Base-by-base conservation (phyloP, 169 alveolate species). In the Neospora caninum region DNA sequence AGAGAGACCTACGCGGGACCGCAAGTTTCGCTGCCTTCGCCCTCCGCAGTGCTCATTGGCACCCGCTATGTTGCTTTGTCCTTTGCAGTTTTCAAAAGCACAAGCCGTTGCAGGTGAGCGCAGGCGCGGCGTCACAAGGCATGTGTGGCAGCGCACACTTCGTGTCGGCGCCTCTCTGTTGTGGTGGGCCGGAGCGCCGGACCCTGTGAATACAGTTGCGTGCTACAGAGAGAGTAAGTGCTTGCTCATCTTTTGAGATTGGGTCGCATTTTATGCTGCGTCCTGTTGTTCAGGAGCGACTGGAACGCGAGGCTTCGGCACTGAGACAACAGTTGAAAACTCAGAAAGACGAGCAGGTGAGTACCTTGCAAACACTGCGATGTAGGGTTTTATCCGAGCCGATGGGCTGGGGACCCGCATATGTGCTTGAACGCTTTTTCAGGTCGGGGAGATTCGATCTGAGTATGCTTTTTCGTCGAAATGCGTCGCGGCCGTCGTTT, bases 221-320 rank as follows among this genome's bases (percentile, higher is more conserved):
- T 13, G 73, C 0, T 7, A 16, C 73, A 53, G 27, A 27, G 31
- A 64, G 73, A 64, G 73, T 16, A 4, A 16, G 20, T 27, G 34
- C 4, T 22, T 64, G 58, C 58, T 49, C 22, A 7, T 49, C 13
- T 27, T 7, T 6, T 13, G 73, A 10, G 31, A 64, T 10, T 13
- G 4, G 25, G 16, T 64, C 31, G 73, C 16, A 6, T 22, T 27
- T 4, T 22, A 27, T 64, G 73, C 73, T n/a, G 1, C 20, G 0
- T 64, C 20, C 20, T 64, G 20, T 22, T 18, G 34, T 69, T n/a
- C 86, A 78, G 86, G 86, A 78, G 86, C 9, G 45, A 78, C 86
- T 78, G 86, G 86, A 78, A 78, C 86, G 86, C 39, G 86, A 78
- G 20, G 86, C 86, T 6, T 18, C 86, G 10, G 86, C 86, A 0